These are phyloP conservation scores for Penicillium sp. DNA, from an alignment of 2,329 filamentous ascomycete genomes.

Conservation along the genomic window DNA sequence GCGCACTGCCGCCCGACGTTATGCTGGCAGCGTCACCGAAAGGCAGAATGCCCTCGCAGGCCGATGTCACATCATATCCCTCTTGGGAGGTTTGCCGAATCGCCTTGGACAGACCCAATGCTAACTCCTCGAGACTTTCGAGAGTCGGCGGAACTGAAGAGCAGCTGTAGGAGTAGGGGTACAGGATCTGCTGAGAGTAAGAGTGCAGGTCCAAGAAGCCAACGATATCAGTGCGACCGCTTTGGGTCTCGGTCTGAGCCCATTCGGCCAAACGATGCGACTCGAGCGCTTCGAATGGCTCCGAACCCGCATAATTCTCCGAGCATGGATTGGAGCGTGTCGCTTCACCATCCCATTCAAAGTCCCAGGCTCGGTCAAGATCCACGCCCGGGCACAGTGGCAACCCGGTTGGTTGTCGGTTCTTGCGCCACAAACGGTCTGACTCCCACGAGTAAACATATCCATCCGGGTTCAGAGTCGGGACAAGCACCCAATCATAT, in stretches of 20 bases:
- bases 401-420: conserved; percentile 70
- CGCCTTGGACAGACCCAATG: conserved; percentile 78
- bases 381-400: conserved; percentile 83
- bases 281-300: conserved; percentile 78
- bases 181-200: conserved; percentile 91
- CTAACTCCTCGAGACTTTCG: conserved; percentile 88
- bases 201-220: conserved; percentile 86
- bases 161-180: conserved; percentile 87
- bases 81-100: conserved; percentile 76
- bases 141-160: conserved; percentile 69
- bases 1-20: conserved; percentile 71
- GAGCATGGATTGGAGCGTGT: conserved; percentile 75
- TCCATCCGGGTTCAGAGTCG: conserved; percentile 86
- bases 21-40: conserved; percentile 50
- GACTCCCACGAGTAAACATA: conserved; percentile 90
- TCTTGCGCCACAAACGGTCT: conserved; percentile 93
- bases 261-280: conserved; percentile 69
- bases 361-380: conserved; percentile 79
- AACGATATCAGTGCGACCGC: conserved; percentile 69
- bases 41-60: conserved; percentile 71
- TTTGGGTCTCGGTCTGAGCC: conserved; percentile 69
- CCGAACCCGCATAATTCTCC: conserved; percentile 78
- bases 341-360: conserved; percentile 68
- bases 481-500: conserved; percentile 84
- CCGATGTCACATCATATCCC: conserved; percentile 69